These are phyloP conservation scores for Boehmeria nivea DNA, from an alignment of 306 rosid species.

Conservation along the genomic window DNA sequence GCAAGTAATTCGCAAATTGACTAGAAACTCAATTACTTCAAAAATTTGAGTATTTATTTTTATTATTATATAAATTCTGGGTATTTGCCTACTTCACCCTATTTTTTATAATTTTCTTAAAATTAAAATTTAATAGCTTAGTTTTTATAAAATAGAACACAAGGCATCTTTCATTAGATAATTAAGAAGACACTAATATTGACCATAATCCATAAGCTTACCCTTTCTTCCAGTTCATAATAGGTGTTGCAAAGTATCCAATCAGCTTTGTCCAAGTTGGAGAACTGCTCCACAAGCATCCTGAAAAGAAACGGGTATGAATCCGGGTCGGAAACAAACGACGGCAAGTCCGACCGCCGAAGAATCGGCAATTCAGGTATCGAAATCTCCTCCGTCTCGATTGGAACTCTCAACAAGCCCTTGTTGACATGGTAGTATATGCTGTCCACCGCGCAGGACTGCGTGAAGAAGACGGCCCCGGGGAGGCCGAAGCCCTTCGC, in stretches of 20 bases:
- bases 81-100: too few species aligned
- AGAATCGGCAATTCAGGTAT: slow-evolving; percentile 27
- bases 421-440: slow-evolving; percentile 23
- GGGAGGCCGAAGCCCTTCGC: slow-evolving; percentile 27
- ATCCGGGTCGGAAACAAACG: slow-evolving; percentile 15
- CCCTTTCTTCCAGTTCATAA: slow-evolving; percentile 32
- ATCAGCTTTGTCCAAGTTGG: slow-evolving; percentile 33
- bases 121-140: too few species aligned
- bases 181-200: too few species aligned
- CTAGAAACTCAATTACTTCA: too few species aligned
- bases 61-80: too few species aligned
- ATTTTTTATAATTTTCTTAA: too few species aligned
- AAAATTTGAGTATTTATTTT: too few species aligned
- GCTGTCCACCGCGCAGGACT: slow-evolving; percentile 21
- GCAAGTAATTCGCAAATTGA: too few species aligned
- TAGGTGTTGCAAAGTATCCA: slow-evolving; percentile 32
- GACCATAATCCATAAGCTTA: neutral
- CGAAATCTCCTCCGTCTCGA: slow-evolving; percentile 7
- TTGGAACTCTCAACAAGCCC: slow-evolving; percentile 24
- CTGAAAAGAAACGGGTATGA: neutral
- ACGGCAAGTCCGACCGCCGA: slow-evolving; percentile 26
- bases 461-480: slow-evolving; percentile 31
- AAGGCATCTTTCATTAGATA: too few species aligned
- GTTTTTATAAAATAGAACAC: too few species aligned
- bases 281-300: slow-evolving; percentile 24